Base-by-base conservation (phyloP, 441 rosid genomes). In the Corymbia calophylla region DNA sequence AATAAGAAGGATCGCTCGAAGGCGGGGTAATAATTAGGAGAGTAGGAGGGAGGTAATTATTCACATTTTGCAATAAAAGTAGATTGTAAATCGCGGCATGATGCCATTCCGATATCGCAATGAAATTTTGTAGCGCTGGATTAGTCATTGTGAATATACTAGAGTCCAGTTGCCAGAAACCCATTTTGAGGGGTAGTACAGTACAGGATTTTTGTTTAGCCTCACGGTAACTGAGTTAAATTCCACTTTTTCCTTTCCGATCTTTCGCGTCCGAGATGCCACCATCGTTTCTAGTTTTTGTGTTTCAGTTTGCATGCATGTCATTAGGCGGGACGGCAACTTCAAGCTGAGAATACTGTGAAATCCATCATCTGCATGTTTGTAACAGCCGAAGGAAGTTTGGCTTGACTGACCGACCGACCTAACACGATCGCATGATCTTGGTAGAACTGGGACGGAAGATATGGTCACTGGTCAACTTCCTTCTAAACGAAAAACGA, bases 51-150 rank as follows among this genome's bases (percentile, higher is more conserved):
- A 73, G 51, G 87, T 77, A 89, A 93, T 89, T 87, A 91, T 91
- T 93, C 70, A 84, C 21, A 85, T 86, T 90, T 92, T 87, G 93
- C 89, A 93, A 93, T 92, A 91, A 92, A 44, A 88, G 84, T 87
- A 86, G 93, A 87, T 86, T 80, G 31, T 91, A 93, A 94, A 86
- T 91, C 62, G 90, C 80, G 89, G 90, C 80, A 82, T 87, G 88
- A 48, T 73, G 54, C 90, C 56, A 12, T 48, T 32, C 32, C 84
- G 6, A 23, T 77, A 47, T 88, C 56, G 87, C 60, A 66, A 73
- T 89, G 92, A 68, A 88, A 90, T 77, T 77, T 82, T 92, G 90
- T 90, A 94, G 94, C 91, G 93, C 77, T 91, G 89, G 85, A 87
- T 56, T 88, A 90, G 90, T 68, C 64, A 44, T 68, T 90, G 92